A percentile compares a stretch with the other conserved stretches of the same genome.
phyloP scores from a whole-genome alignment of 2,329 filamentous ascomycete genomes.

The Ophiostoma piceae region DNA sequence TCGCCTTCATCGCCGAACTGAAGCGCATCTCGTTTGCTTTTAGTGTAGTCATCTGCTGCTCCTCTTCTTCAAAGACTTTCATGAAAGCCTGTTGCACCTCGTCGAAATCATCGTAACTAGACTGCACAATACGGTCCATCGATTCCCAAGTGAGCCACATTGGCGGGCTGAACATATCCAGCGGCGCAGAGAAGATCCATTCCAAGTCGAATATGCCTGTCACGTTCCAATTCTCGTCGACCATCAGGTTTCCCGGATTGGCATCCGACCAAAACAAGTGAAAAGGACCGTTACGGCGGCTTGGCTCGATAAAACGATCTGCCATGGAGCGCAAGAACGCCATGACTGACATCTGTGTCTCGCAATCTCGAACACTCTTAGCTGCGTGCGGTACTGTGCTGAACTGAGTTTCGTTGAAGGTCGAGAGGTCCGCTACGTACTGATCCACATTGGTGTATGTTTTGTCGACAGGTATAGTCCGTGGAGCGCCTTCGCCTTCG shows the following conservation, averaged over 20 bases:
- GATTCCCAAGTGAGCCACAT: conserved; percentile 31
- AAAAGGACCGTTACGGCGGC: conserved; percentile 22
- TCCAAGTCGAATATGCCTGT: conserved; percentile 34
- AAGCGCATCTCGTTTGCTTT: too few species aligned
- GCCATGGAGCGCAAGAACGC: conserved; percentile 9
- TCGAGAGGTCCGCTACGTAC: conserved; percentile 24
- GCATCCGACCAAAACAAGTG: conserved; percentile 32
- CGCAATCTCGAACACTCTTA: conserved; percentile 28
- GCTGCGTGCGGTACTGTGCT: conserved; percentile 29
- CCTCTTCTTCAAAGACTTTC: conserved; percentile 24
- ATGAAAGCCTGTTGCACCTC: conserved; percentile 24
- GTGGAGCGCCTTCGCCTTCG: conserved; percentile 33
- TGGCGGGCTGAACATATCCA: conserved; percentile 30
- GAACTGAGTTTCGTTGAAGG: conserved; percentile 31
- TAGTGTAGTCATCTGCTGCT: background rate
- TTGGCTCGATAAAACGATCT: conserved; percentile 7
- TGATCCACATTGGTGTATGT: conserved; percentile 33
- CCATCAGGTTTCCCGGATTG: conserved; percentile 33
- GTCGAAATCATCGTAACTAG: conserved; percentile 22
- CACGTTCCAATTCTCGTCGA: conserved; percentile 34
- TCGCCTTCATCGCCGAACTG: conserved; percentile 17
- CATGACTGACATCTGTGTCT: conserved; percentile 30
- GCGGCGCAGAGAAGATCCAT: conserved; percentile 33
- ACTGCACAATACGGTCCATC: conserved; percentile 22
- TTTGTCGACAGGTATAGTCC: conserved; percentile 31